Evolutionary conservation across 768 basidiomycete genomes (phyloP).

Genomic region (Leccinum boreale): DNA sequence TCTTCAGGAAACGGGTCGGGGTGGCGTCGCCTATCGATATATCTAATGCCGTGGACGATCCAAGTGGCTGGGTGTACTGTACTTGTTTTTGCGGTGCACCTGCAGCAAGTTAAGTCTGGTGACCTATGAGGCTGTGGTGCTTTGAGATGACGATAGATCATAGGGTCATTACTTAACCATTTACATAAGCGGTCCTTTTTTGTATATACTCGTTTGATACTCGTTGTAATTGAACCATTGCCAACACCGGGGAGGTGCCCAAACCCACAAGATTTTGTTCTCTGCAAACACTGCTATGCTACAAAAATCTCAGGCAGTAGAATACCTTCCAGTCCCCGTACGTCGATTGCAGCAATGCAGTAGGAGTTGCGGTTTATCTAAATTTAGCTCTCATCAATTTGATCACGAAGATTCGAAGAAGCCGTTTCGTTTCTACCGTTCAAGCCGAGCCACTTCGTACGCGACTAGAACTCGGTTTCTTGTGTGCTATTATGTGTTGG

Average conservation of each 20-base stretch:
- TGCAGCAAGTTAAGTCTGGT: background rate
- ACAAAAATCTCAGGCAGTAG: no score
- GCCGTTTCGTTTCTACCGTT: background rate
- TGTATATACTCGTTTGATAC: background rate
- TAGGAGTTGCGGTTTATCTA: background rate
- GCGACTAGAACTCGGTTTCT: background rate
- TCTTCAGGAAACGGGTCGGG: background rate
- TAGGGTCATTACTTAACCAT: background rate
- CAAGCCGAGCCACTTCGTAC: background rate
- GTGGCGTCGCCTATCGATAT: background rate
- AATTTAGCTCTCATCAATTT: background rate
- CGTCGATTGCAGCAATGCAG: background rate
- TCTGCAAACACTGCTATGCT: no score
- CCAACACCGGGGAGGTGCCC: no score
- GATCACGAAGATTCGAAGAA: background rate
- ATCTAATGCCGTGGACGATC: background rate
- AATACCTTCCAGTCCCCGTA: no score
- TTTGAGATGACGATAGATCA: no score
- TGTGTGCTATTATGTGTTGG: background rate
- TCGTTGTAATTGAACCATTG: background rate
- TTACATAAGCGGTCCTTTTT: background rate
- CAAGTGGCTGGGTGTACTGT: background rate
- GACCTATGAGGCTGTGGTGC: background rate
- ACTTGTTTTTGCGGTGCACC: background rate
- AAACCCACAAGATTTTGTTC: background rate